phyloP scores from a whole-genome alignment of 139 green algal genomes.

The Chlamydomonas sphaeroides region DNA sequence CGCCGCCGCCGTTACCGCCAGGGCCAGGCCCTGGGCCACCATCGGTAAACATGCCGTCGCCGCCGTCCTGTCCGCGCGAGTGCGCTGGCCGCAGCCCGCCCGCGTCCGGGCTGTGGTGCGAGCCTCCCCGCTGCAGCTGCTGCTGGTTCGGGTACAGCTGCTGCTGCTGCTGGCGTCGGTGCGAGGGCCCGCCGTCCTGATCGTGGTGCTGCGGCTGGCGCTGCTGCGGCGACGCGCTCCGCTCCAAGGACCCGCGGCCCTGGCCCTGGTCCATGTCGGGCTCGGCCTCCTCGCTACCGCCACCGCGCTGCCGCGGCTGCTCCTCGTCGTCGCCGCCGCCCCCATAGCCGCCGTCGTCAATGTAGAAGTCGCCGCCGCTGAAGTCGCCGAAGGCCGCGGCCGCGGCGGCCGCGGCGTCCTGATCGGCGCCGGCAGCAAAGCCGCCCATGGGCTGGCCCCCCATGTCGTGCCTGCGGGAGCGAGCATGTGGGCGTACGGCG shows the following conservation, averaged over 20 bases:
- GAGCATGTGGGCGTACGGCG: too few species aligned
- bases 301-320: not conserved
- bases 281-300: not conserved
- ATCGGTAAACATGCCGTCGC: not conserved
- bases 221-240: too few species aligned
- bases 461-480: too few species aligned
- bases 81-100: too few species aligned
- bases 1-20: not conserved
- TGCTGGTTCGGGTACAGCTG: not conserved
- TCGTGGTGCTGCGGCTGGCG: not conserved
- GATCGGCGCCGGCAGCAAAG: too few species aligned
- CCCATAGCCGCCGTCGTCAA: slow-evolving; percentile 19
- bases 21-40: not conserved
- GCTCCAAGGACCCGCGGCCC: too few species aligned
- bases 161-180: not conserved
- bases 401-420: too few species aligned
- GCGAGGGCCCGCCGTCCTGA: too few species aligned
- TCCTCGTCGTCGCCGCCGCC: not conserved
- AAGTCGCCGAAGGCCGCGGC: slow-evolving; percentile 31
- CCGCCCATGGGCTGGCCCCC: too few species aligned
- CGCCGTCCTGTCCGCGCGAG: not conserved
- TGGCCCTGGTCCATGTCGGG: not conserved
- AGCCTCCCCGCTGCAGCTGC: too few species aligned
- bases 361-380: slow-evolving; percentile 27
- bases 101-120: too few species aligned